A percentile compares a stretch with the other conserved stretches of the same genome.
These are phyloP conservation scores for Diplodia scrobiculata DNA, from an alignment of 2,329 filamentous ascomycete genomes.

Conservation along the genomic window DNA sequence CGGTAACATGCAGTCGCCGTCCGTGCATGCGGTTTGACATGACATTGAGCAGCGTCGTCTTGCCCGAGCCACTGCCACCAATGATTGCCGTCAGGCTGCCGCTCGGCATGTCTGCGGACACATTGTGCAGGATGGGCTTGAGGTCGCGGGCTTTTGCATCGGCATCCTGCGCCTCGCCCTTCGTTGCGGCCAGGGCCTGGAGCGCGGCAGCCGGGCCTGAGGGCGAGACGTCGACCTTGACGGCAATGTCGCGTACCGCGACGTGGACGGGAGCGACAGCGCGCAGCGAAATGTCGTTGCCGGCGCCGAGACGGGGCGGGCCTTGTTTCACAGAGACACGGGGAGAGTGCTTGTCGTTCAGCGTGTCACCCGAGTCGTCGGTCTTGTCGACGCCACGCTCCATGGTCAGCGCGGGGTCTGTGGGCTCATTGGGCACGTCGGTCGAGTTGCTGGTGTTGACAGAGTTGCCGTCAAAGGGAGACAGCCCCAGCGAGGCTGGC, in stretches of 20 bases:
- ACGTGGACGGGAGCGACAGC: conserved; percentile 61
- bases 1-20: conserved; percentile 57
- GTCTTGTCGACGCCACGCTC: conserved; percentile 19
- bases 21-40: conserved; percentile 67
- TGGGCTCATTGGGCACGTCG: background rate
- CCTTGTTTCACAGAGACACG: background rate
- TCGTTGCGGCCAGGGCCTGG: conserved; percentile 34
- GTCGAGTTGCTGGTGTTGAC: conserved; percentile 7
- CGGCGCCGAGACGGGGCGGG: conserved; percentile 16
- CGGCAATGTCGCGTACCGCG: conserved; percentile 57
- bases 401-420: background rate
- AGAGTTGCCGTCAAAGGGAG: background rate
- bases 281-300: conserved; percentile 43
- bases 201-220: conserved; percentile 28
- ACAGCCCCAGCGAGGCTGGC: background rate
- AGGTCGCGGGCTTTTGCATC: conserved; percentile 34
- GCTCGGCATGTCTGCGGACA: conserved; percentile 64
- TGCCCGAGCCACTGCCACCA: conserved; percentile 72
- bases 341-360: background rate
- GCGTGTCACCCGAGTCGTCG: background rate
- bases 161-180: conserved; percentile 32
- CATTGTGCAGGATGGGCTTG: conserved; percentile 61
- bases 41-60: conserved; percentile 62
- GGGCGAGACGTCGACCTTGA: conserved; percentile 62
- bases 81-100: conserved; percentile 75